Evolutionary conservation across 225 moss, liverwort and hornwort genomes (phyloP).

Genomic region (Ulota crispa): DNA sequence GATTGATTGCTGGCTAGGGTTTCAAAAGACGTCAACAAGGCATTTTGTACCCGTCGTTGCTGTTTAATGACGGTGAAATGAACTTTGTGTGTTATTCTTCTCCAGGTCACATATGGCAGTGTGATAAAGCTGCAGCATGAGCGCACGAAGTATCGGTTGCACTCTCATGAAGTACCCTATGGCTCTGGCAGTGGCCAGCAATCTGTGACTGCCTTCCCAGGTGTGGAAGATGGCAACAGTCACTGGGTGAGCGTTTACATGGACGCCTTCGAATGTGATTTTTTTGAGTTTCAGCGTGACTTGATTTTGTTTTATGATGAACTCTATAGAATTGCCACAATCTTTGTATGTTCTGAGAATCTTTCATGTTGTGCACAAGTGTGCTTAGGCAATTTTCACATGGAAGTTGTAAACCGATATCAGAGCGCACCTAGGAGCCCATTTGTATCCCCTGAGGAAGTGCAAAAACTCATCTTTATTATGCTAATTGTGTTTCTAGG

Average conservation of each 20-base stretch:
- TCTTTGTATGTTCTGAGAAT: neutral
- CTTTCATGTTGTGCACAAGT: neutral
- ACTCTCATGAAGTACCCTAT: conserved; percentile 97
- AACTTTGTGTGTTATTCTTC: conserved; percentile 4
- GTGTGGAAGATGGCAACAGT: conserved; percentile 93
- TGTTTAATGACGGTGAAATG: neutral
- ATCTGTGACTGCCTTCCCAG: conserved; percentile 94
- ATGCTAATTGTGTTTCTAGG: neutral
- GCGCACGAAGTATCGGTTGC: conserved; percentile 83
- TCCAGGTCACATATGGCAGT: conserved; percentile 92
- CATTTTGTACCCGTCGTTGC: neutral
- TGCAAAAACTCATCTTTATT: neutral
- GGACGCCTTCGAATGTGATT: neutral
- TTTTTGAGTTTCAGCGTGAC: neutral
- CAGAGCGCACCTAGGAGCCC: neutral
- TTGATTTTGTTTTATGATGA: neutral
- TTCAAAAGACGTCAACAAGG: neutral
- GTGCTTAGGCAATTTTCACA: neutral
- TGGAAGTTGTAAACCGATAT: neutral
- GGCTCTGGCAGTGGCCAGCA: conserved; percentile 99
- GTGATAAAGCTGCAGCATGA: conserved; percentile 95
- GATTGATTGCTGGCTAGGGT: neutral
- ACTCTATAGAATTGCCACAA: neutral
- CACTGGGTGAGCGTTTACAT: conserved; percentile 74
- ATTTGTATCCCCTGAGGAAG: neutral